Evolutionary conservation across 2,329 filamentous ascomycete species (phyloP), one percentile per base, ranked within the genome.

Genomic region (Aspergillus sojae): DNA sequence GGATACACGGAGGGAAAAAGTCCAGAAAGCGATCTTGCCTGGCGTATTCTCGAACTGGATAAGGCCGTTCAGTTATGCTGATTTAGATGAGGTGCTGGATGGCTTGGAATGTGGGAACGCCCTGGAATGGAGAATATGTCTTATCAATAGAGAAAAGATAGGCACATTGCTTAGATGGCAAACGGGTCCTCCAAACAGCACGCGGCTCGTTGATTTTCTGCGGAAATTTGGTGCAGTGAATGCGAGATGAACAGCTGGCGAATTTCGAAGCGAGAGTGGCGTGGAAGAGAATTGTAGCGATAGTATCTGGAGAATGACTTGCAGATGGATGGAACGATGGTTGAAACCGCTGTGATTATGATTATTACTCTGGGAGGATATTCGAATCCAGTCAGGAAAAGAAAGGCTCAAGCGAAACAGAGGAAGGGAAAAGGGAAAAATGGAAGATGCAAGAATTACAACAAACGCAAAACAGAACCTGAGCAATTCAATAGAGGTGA

Each of bases 141-240:
- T 62, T 66, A 66, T 50, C 58, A 60, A 56, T 39, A 34, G 36
- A 61, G 41, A 21, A 30, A 62, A 56, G 60, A 59, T 56, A 56
- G 57, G 59, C 43, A 59, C 67, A 68, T 66, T 64, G 58, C 60
- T 58, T 57, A 54, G 39, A 62, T 23, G 54, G 48, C 43, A 32
- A 55, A 36, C 28, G 4, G 56, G 58, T 58, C 41, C 58, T 26
- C 28, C 28, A 52, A 41, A 50, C 23, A n/a, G 39, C 16, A 36
- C 30, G 43, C 39, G 52, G 45, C 58, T 30, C 21, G 57, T 62
- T 14, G 21, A 53, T 46, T 7, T 59, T 19, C 5, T 28, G 45
- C 43, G 45, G 30, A 61, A 45, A 16, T 43, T 41, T 28, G 39
- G 39, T 23, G 28, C 56, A 48, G 46, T 39, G 41, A 58, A 58